A percentile compares a stretch with the other conserved stretches of the same genome.
phyloP scores from a whole-genome alignment of 352 stramenopile species.

The Globisporangium rhizosaccharum region DNA sequence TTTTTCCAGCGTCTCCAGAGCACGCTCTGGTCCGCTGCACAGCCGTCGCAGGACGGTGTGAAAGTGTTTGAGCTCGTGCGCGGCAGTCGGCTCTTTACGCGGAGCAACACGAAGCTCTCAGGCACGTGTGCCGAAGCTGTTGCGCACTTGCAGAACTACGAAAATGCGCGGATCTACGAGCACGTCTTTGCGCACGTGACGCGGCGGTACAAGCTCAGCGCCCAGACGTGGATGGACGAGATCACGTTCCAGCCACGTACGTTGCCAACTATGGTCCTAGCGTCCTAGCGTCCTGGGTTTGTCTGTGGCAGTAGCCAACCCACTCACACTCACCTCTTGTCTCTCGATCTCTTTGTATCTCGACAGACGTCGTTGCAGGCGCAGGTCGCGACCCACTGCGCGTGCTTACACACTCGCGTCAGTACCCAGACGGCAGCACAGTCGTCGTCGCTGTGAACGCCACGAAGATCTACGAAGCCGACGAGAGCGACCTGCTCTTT shows the following conservation, averaged over 20 bases:
- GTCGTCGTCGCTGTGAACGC: constrained; percentile 38
- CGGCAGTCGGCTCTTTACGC: constrained; percentile 36
- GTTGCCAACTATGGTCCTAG: not conserved
- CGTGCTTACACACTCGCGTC: constrained; percentile 43
- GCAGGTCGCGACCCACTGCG: constrained; percentile 10
- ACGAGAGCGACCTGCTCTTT: constrained; percentile 39
- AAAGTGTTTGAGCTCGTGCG: constrained; percentile 37
- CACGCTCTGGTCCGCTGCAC: constrained; percentile 31
- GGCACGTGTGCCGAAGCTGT: constrained; percentile 33
- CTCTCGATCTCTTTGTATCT: not conserved
- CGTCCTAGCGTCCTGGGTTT: not conserved
- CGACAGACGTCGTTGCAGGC: constrained; percentile 11
- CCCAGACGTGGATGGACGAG: constrained; percentile 48
- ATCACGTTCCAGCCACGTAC: constrained; percentile 32
- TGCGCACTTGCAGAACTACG: constrained; percentile 37
- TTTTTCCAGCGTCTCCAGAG: constrained; percentile 60
- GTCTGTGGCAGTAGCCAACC: not conserved
- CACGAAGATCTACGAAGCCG: constrained; percentile 14
- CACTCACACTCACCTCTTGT: not conserved
- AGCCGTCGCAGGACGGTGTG: constrained; percentile 13
- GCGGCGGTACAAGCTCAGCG: constrained; percentile 36
- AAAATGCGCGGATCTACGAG: constrained; percentile 45
- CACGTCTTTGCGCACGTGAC: constrained; percentile 38
- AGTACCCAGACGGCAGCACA: constrained; percentile 56
- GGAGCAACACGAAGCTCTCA: constrained; percentile 43